Percentiles rank a stretch among this genome's conserved stretches.
phyloP scores from a whole-genome alignment of 805 yeast genomes.

The Pichia exigua region DNA sequence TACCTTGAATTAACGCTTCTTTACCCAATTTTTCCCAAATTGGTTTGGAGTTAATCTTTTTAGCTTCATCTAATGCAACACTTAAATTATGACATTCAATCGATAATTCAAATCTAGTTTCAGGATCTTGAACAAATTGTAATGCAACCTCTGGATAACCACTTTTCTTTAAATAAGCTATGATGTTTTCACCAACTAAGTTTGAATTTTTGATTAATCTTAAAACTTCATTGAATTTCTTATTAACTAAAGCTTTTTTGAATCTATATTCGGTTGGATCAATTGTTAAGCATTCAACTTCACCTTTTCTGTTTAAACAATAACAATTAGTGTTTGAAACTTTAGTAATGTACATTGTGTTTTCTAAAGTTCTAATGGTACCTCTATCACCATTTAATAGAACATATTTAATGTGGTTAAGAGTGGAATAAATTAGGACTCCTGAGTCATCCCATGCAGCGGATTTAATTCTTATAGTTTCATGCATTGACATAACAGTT shows the following conservation, averaged over 20 bases:
- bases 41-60: slow-evolving; percentile 53
- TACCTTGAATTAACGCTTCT: slow-evolving; percentile 88
- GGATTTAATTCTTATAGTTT: slow-evolving; percentile 91
- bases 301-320: slow-evolving; percentile 80
- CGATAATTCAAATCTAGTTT: slow-evolving; percentile 91
- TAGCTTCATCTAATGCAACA: slow-evolving; percentile 86
- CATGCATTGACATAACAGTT: slow-evolving; percentile 78
- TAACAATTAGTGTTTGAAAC: slow-evolving; percentile 65
- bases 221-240: slow-evolving; percentile 85
- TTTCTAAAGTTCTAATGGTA: slow-evolving; percentile 84
- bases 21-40: slow-evolving; percentile 79
- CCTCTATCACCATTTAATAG: slow-evolving; percentile 93
- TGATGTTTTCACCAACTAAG: slow-evolving; percentile 94
- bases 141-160: slow-evolving; percentile 97
- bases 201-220: slow-evolving; percentile 82
- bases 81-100: slow-evolving; percentile 84
- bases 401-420: slow-evolving; percentile 92
- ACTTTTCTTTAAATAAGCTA: slow-evolving; percentile 86
- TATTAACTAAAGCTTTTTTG: slow-evolving; percentile 85
- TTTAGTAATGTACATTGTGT: slow-evolving; percentile 73
- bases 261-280: slow-evolving; percentile 97
- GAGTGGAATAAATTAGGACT: slow-evolving; percentile 85
- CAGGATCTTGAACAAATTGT: slow-evolving; percentile 94
- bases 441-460: slow-evolving; percentile 97
- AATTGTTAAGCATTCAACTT: slow-evolving; percentile 66